A percentile compares a stretch with the other conserved stretches of the same genome.
Conservation (phyloP, 2,329 filamentous ascomycete genomes). For the Talaromyces sp. region DNA sequence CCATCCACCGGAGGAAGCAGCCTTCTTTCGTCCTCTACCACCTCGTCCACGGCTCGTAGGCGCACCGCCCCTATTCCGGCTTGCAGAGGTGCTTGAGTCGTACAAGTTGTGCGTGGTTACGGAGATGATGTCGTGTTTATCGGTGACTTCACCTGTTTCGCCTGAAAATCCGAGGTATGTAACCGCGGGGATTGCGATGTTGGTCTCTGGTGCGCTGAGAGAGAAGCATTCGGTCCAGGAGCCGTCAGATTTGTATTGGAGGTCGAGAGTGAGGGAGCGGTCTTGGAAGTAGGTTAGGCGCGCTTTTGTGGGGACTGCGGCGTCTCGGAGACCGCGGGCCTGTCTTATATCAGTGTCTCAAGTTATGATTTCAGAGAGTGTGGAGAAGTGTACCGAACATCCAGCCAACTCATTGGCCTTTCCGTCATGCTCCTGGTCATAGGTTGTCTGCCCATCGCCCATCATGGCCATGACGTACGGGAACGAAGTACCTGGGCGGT, state of each 20-base stretch:
- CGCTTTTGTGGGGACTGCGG: slow-evolving; percentile 76
- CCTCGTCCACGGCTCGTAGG: slow-evolving; percentile 24
- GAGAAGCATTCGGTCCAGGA: slow-evolving; percentile 91
- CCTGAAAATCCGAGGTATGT: slow-evolving; percentile 63
- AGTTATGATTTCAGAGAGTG: background rate
- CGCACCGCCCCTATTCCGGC: slow-evolving; percentile 26
- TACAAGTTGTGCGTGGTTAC: slow-evolving; percentile 88
- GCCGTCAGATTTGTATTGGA: slow-evolving; percentile 89
- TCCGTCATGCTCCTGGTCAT: slow-evolving; percentile 92
- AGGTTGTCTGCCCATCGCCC: slow-evolving; percentile 82
- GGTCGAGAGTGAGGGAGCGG: slow-evolving; percentile 81
- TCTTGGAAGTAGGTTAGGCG: slow-evolving; percentile 96
- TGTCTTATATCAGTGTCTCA: slow-evolving; percentile 28
- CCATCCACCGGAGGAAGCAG: slow-evolving; percentile 52
- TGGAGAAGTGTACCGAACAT: slow-evolving; percentile 65
- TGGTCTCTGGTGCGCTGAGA: slow-evolving; percentile 58
- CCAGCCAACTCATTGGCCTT: slow-evolving; percentile 90
- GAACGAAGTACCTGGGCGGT: slow-evolving; percentile 90
- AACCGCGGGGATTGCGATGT: slow-evolving; percentile 73
- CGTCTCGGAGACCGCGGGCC: slow-evolving; percentile 82
- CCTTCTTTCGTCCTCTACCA: slow-evolving; percentile 26
- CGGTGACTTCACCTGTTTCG: slow-evolving; percentile 92
- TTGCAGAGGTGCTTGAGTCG: slow-evolving; percentile 43
- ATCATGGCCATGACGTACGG: slow-evolving; percentile 99
- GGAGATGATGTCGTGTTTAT: slow-evolving; percentile 95